A percentile compares a stretch with the other conserved stretches of the same genome.
phyloP scores from a whole-genome alignment of 1,284 basidiomycete species.

The Inonotus obliquus region DNA sequence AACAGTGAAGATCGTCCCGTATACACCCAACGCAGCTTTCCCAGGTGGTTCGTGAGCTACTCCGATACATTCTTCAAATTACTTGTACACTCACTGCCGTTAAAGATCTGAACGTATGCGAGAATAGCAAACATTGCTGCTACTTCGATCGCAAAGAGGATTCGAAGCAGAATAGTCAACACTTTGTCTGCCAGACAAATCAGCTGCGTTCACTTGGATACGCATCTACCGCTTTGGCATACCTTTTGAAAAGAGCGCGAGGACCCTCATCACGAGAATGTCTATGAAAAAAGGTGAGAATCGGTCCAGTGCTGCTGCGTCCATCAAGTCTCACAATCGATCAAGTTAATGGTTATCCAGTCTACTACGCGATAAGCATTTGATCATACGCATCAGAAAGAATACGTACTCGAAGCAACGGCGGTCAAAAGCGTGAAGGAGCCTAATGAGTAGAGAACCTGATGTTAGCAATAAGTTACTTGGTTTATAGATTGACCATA shows the following conservation, averaged over 20 bases:
- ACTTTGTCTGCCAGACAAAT: background rate
- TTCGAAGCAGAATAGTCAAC: background rate
- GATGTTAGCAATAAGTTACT: background rate
- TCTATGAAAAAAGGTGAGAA: background rate
- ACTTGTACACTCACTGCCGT: background rate
- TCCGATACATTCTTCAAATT: background rate
- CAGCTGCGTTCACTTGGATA: background rate
- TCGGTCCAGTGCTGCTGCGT: background rate
- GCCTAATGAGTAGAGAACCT: background rate
- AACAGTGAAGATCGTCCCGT: background rate
- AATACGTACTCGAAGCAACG: background rate
- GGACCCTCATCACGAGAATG: constrained; percentile 5
- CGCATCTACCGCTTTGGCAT: background rate
- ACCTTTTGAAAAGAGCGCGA: constrained; percentile 1
- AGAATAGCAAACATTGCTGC: constrained; percentile 1
- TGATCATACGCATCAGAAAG: background rate
- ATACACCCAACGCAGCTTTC: background rate
- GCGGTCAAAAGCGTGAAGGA: background rate
- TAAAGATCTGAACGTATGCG: background rate
- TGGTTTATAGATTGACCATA: no score
- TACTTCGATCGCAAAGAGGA: background rate
- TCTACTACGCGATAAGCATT: background rate
- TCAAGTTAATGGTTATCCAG: constrained; percentile 2
- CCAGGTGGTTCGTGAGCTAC: background rate
- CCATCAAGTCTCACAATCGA: background rate